Evolutionary conservation across 2,329 filamentous ascomycete genomes (phyloP).

Genomic region (Penicillium sp.): DNA sequence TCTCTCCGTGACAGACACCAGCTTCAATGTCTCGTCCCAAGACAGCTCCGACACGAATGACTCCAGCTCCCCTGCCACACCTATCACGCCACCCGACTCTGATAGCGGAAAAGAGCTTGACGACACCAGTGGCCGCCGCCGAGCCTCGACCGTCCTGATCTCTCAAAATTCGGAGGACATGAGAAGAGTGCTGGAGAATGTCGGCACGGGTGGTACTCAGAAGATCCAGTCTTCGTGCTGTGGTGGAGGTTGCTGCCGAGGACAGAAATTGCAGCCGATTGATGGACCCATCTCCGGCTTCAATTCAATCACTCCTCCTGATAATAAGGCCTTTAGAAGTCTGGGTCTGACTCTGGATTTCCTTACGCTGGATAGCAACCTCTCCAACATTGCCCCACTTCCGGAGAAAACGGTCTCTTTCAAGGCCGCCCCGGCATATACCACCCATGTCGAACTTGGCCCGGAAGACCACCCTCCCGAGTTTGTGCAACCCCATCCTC

Average conservation of each 20-base stretch:
- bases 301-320: slow-evolving; percentile 48
- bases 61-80: slow-evolving; percentile 39
- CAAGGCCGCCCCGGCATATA: slow-evolving; percentile 36
- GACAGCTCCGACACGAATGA: slow-evolving; percentile 33
- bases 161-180: slow-evolving; percentile 58
- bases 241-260: slow-evolving; percentile 61
- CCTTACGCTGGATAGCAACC: slow-evolving; percentile 63
- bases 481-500: slow-evolving; percentile 92
- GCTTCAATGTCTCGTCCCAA: slow-evolving; percentile 27
- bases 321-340: slow-evolving; percentile 79
- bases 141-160: slow-evolving; percentile 49
- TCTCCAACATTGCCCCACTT: slow-evolving; percentile 67
- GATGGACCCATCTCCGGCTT: slow-evolving; percentile 37
- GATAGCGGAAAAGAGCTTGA: slow-evolving; percentile 33
- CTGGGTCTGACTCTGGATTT: slow-evolving; percentile 71
- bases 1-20: slow-evolving; percentile 33
- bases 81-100: slow-evolving; percentile 40
- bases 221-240: slow-evolving; percentile 61
- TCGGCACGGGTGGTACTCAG: slow-evolving; percentile 51
- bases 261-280: slow-evolving; percentile 51
- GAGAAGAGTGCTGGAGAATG: slow-evolving; percentile 53
- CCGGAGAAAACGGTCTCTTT: slow-evolving; percentile 73
- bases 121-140: slow-evolving; percentile 31
- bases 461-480: slow-evolving; percentile 65
- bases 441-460: slow-evolving; percentile 31